Conservation (phyloP, 2,329 filamentous ascomycete genomes). For the Colletotrichum australisinense region DNA sequence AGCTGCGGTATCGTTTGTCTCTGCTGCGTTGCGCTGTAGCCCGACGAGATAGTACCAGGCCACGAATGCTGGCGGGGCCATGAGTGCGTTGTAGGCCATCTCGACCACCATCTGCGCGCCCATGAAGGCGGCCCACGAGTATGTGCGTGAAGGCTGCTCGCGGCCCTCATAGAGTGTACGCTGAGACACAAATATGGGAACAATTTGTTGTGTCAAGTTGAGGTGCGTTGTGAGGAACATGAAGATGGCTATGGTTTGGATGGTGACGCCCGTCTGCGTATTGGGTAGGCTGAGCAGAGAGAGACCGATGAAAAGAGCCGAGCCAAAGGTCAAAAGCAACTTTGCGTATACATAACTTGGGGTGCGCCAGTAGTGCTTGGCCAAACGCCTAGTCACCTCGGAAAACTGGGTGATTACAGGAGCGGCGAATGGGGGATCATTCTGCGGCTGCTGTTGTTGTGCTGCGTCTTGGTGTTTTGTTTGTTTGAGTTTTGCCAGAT, state of each 20-base stretch:
- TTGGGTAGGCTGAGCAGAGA: conserved; percentile 72
- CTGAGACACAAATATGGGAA: conserved; percentile 75
- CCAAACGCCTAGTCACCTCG: conserved; percentile 72
- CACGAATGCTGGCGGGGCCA: conserved; percentile 69
- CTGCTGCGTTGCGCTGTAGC: conserved; percentile 67
- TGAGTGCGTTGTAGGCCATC: conserved; percentile 73
- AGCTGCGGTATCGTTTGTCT: conserved; percentile 54
- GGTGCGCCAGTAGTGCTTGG: conserved; percentile 82
- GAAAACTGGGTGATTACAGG: conserved; percentile 70
- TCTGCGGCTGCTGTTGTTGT: conserved; percentile 48
- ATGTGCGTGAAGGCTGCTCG: conserved; percentile 72
- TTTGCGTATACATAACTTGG: conserved; percentile 82
- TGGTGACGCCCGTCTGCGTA: conserved; percentile 74
- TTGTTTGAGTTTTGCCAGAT: conserved; percentile 42
- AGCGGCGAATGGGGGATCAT: conserved; percentile 69
- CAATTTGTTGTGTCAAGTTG: conserved; percentile 70
- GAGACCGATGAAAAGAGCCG: conserved; percentile 71
- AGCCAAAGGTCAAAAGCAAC: conserved; percentile 63
- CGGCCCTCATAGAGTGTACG: conserved; percentile 75
- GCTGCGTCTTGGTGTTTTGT: background rate
- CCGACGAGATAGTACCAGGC: conserved; percentile 78
- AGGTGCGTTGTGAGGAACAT: conserved; percentile 79
- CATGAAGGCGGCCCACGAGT: conserved; percentile 75
- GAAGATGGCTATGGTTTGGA: conserved; percentile 79
- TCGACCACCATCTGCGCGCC: conserved; percentile 74